A percentile compares a stretch with the other conserved stretches of the same genome.
Conservation (phyloP, 1,139 yeast species). For the Candida sp. region DNA sequence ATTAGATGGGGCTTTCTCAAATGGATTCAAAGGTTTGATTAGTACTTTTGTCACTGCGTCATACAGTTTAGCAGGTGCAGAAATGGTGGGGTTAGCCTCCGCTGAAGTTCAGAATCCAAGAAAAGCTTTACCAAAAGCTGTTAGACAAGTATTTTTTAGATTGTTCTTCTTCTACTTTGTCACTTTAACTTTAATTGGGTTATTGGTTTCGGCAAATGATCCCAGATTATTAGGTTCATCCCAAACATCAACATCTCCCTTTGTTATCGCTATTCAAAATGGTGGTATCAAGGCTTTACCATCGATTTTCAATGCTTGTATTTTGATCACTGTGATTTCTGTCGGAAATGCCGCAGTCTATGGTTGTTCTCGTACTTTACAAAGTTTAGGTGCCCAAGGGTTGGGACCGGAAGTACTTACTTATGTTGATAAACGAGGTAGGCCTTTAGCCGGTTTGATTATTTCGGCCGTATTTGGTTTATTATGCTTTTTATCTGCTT, state of each 20-base stretch:
- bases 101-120: constrained; percentile 35
- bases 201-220: constrained; percentile 33
- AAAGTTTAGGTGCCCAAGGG: constrained; percentile 39
- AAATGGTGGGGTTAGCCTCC: constrained; percentile 47
- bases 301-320: constrained; percentile 41
- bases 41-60: constrained; percentile 42
- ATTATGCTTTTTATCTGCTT: constrained; percentile 38
- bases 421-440: constrained; percentile 38
- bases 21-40: constrained; percentile 43
- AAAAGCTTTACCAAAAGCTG: constrained; percentile 37
- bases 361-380: constrained; percentile 41
- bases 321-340: constrained; percentile 37
- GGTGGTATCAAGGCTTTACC: constrained; percentile 49
- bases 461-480: constrained; percentile 34
- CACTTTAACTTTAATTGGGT: constrained; percentile 35
- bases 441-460: constrained; percentile 38
- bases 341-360: constrained; percentile 45
- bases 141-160: constrained; percentile 44
- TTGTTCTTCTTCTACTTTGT: constrained; percentile 38
- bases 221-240: constrained; percentile 28
- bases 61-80: constrained; percentile 42
- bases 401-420: constrained; percentile 33
- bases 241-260: constrained; percentile 44
- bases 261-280: constrained; percentile 53
- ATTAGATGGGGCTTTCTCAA: constrained; percentile 49